Conservation (phyloP, 805 yeast species). For the Wickerhamiella parazyma region DNA sequence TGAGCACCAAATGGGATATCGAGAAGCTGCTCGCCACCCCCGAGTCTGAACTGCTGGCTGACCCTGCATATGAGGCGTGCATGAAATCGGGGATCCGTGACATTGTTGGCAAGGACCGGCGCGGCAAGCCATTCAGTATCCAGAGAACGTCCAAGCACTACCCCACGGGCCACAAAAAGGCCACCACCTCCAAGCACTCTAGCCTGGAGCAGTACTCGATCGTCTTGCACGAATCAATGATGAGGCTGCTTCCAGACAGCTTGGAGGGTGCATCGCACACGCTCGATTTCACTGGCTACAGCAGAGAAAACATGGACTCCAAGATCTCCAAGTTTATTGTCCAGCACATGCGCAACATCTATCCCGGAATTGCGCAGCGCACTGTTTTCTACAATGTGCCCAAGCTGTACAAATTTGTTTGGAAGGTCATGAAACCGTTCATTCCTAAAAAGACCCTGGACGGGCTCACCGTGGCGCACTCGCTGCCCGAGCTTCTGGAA, state of each 20-base stretch:
- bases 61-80: neutral
- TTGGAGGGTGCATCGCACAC: neutral
- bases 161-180: neutral
- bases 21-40: neutral
- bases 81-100: neutral
- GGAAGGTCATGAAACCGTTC: conserved; percentile 34
- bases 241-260: neutral
- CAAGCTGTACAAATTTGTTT: neutral
- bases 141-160: neutral
- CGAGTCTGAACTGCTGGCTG: neutral
- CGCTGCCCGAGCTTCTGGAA: conserved; percentile 48
- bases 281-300: neutral
- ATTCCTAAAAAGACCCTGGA: conserved; percentile 35
- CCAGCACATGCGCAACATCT: neutral
- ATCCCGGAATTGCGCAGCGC: neutral
- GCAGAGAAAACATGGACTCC: neutral
- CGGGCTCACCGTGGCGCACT: conserved; percentile 62
- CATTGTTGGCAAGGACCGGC: neutral
- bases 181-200: neutral
- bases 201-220: neutral
- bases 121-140: neutral
- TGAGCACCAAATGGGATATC: neutral
- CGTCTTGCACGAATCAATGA: neutral
- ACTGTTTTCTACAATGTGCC: neutral
- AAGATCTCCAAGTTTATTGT: neutral